These are phyloP conservation scores for Lathyrus sativus DNA, from an alignment of 306 rosid genomes.

Conservation along the genomic window DNA sequence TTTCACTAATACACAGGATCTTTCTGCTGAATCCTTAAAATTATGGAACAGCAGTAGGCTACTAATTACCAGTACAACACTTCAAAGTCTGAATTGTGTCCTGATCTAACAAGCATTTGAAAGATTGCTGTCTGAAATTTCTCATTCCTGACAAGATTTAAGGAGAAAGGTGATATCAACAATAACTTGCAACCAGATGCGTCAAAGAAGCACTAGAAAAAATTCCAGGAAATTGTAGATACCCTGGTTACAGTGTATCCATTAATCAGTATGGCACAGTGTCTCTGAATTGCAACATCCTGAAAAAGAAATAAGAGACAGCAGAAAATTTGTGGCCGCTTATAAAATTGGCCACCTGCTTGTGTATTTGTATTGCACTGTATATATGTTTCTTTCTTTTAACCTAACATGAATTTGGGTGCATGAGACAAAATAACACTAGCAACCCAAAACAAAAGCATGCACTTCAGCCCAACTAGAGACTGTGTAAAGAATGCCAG, in stretches of 20 bases:
- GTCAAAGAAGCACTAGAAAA: slow-evolving; percentile 17
- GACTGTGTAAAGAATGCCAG: slow-evolving; percentile 87
- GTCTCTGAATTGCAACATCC: slow-evolving; percentile 56
- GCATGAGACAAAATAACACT: slow-evolving; percentile 54
- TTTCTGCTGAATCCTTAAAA: slow-evolving; percentile 54
- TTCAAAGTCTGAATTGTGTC: slow-evolving; percentile 45
- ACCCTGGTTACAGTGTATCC: slow-evolving; percentile 36
- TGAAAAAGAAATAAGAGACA: slow-evolving; percentile 50
- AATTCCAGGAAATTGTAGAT: slow-evolving; percentile 28
- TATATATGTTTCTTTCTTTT: slow-evolving; percentile 46
- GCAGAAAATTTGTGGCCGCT: slow-evolving; percentile 66
- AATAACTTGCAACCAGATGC: slow-evolving; percentile 23
- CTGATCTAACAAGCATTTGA: slow-evolving; percentile 54
- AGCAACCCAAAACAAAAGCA: slow-evolving; percentile 91
- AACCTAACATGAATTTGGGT: slow-evolving; percentile 52
- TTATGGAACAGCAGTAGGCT: slow-evolving; percentile 49
- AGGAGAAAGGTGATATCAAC: slow-evolving; percentile 35
- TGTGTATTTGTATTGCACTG: slow-evolving; percentile 59
- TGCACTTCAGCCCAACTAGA: slow-evolving; percentile 96
- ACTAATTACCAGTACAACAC: slow-evolving; percentile 48
- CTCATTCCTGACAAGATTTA: slow-evolving; percentile 52
- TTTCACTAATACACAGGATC: slow-evolving; percentile 44
- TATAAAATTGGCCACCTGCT: slow-evolving; percentile 73
- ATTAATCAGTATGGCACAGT: slow-evolving; percentile 45
- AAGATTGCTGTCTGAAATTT: slow-evolving; percentile 48